Conservation (phyloP, 805 yeast genomes). For the Hanseniaspora jakobsenii region DNA sequence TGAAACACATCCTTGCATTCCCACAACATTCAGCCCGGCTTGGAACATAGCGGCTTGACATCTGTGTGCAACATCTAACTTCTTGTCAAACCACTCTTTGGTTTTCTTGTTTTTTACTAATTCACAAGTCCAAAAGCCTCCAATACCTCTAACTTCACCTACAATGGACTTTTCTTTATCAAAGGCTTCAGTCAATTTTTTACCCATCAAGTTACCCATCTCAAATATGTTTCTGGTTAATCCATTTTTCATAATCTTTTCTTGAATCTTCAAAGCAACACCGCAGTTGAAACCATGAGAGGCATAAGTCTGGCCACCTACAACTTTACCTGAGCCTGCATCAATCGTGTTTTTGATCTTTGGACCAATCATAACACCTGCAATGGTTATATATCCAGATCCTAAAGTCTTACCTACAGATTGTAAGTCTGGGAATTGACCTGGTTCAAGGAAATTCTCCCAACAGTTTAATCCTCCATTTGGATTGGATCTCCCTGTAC, state of each 20-base stretch:
- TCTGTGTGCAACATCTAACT: conserved; percentile 30
- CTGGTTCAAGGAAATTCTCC: conserved; percentile 33
- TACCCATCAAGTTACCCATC: conserved; percentile 35
- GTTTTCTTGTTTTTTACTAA: conserved; percentile 43
- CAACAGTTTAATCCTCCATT: conserved; percentile 37
- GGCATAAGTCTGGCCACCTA: conserved; percentile 42
- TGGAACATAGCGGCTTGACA: conserved; percentile 29
- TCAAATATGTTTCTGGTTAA: conserved; percentile 34
- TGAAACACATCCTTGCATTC: conserved; percentile 34
- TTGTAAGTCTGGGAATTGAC: conserved; percentile 36
- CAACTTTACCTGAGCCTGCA: conserved; percentile 32
- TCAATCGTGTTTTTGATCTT: conserved; percentile 30
- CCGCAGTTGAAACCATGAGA: conserved; percentile 37
- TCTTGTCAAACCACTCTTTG: conserved; percentile 36
- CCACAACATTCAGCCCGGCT: conserved; percentile 40
- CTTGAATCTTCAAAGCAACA: conserved; percentile 37
- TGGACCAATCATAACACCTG: conserved; percentile 35
- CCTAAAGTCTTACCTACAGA: conserved; percentile 40
- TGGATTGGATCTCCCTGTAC: conserved; percentile 38
- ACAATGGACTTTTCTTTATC: conserved; percentile 30
- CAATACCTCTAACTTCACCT: conserved; percentile 54
- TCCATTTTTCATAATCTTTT: conserved; percentile 28
- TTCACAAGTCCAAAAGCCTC: conserved; percentile 49
- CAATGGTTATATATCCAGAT: conserved; percentile 39
- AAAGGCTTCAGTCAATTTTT: conserved; percentile 29